These are phyloP conservation scores for Daldinia loculata DNA, from an alignment of 495 filamentous ascomycete species.

Conservation along the genomic window DNA sequence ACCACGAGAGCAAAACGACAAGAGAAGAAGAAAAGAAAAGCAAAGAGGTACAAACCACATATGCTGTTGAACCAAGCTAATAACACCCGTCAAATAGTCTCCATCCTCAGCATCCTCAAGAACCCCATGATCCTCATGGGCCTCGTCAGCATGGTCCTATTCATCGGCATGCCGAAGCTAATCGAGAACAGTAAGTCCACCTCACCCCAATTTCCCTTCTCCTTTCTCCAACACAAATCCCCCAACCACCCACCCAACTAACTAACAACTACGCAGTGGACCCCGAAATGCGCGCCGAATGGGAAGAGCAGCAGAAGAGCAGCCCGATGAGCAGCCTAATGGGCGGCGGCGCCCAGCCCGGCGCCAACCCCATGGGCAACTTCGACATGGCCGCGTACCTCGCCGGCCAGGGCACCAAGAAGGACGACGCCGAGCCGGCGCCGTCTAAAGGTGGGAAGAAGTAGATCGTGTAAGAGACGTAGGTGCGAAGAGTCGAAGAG, in stretches of 20 bases:
- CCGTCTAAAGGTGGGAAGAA: constrained; percentile 47
- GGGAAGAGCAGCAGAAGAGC: constrained; percentile 85
- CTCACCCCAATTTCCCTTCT: too few relatives aligned
- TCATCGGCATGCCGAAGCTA: constrained; percentile 90
- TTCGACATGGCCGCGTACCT: constrained; percentile 91
- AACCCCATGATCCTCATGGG: constrained; percentile 96
- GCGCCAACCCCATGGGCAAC: constrained; percentile 65
- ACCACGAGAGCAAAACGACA: not conserved
- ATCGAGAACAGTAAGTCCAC: constrained; percentile 90
- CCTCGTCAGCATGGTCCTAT: constrained; percentile 77
- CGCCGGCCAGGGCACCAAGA: constrained; percentile 59
- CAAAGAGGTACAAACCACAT: not conserved
- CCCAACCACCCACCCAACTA: not conserved
- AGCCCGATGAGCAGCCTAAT: constrained; percentile 66
- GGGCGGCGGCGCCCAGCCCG: constrained; percentile 54
- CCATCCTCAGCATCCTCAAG: constrained; percentile 75
- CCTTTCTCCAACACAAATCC: not conserved
- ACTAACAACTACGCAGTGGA: constrained; percentile 71
- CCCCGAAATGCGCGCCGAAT: constrained; percentile 89
- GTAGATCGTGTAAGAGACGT: constrained; percentile 27
- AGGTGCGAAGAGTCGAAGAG: not conserved
- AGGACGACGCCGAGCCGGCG: constrained; percentile 44
- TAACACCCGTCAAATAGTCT: constrained; percentile 45
- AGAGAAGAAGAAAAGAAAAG: not conserved
- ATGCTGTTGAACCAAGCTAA: constrained; percentile 7